Evolutionary conservation across 192 early-diverging fungal genomes (phyloP), one percentile per base, ranked within the genome.

Genomic region (Jimgerdemannia flammicorona): DNA sequence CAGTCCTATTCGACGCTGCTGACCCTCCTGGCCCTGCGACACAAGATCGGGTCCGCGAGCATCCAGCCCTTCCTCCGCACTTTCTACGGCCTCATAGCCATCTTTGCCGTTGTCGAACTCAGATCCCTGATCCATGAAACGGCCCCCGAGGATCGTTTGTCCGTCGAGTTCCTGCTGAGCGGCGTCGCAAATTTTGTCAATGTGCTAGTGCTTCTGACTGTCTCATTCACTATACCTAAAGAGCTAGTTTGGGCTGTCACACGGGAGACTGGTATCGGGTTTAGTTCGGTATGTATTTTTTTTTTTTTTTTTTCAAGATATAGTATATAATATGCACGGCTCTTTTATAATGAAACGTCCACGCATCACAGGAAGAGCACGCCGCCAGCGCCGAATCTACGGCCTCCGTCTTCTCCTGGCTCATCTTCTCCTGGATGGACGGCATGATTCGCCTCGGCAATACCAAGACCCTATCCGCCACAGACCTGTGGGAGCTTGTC

Each of bases 391-490:
- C 49, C 49, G 49, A 59, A 59, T 59, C 49, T 10, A 59, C 14
- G 6, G 49, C 49, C 14, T 59, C 49, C 14, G 8, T 14, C 49
- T 59, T 59, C 49, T 59, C 49, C 8, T 0, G 0, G 6, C 49
- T 59, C 49, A 59, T 6, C 49, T 82, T 82, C 64, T 67, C 72
- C 6, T 82, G 81, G 81, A 76, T 82, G 65, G 79, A 79, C 44
- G 17, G n/a, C 4, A 69, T 82, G 43, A 40, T 82, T 3, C 29
- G 66, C 19, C 41, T 44, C n/a, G 64, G 64, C 3, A 69, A 75
- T 40, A 44, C 69, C 14, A 39, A 49, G 3, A 73, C 70, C 17
- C 66, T 80, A 7, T 69, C 69, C 3, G 43, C 79, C 4, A 71
- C 65, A 40, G 59, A 72, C 43, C 49, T 80, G 8, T 80, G 79